Evolutionary conservation across 176 grass and related monocot genomes (phyloP), one percentile per base, ranked within the genome.

Genomic region (Aegilops umbellulata): DNA sequence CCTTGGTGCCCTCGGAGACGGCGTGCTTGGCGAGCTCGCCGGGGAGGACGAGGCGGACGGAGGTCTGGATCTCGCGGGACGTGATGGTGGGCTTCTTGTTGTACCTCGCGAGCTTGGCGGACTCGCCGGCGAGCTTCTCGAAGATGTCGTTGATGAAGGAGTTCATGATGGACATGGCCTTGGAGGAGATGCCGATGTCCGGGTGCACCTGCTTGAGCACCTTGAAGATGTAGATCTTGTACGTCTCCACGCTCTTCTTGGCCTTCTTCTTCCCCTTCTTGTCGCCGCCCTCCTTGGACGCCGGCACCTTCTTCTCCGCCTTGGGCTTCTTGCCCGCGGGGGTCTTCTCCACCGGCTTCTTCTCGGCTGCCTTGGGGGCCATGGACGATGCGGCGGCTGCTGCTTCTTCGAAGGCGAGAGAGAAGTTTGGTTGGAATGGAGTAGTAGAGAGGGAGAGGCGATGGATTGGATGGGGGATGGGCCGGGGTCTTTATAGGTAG

Each of bases 161-260:
- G 81, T 97, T 97, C 95, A 97, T 97, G 84, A 94, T 97, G 78
- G 87, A 87, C 95, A 97, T 97, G 82, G 92, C 95, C 90, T 97
- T 97, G 90, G 90, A 92, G 22, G 92, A 95, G 88, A 97, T 90
- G 26, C 87, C 95, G 42, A 97, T 90, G 92, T 97, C 90, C 0
- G 92, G 90, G 79, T 97, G 90, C 35, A 97, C 95, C 89, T 97
- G 92, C 89, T 97, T 97, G 5, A 97, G 89, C 34, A 97, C 95
- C 90, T 97, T 95, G 74, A 97, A 97, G 79, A 95, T 97, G 89
- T 97, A 97, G 76, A 97, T 95, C 90, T 97, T 97, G 60, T 97
- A 97, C 0, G 92, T 95, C 92, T 97, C 95, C 2, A 90, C 88
- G 72, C 72, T 82, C 64, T 90, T 90, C 88, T 90, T 90, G 3